Evolutionary conservation across 495 filamentous ascomycete species (phyloP).

Genomic region (Barbatosphaeria neglecta): DNA sequence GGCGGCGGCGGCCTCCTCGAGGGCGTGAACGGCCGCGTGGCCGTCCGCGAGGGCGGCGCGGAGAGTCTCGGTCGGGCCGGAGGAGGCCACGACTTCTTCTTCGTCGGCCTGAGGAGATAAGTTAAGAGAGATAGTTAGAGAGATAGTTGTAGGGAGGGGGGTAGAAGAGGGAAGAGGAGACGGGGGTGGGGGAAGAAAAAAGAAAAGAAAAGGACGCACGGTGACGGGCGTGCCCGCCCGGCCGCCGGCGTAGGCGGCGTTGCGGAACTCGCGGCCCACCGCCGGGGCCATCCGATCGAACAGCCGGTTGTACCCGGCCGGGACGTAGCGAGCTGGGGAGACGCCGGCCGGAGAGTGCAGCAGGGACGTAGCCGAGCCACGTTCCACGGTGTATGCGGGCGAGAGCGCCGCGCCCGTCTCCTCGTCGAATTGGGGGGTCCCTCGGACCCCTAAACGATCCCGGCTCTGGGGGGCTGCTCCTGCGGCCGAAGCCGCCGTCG

Average conservation of each 20-base stretch:
- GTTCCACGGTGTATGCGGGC: slow-evolving; percentile 9
- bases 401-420: slow-evolving; percentile 10
- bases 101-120: not conserved
- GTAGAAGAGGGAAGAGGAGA: too few species aligned
- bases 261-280: slow-evolving; percentile 2
- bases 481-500: not conserved
- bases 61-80: too few species aligned
- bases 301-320: slow-evolving; percentile 1
- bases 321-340: not conserved
- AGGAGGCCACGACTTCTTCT: too few species aligned
- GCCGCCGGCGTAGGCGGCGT: slow-evolving; percentile 1
- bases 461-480: not conserved
- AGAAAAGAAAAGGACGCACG: too few species aligned
- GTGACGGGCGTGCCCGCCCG: not conserved
- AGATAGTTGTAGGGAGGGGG: too few species aligned
- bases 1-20: not conserved
- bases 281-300: slow-evolving; percentile 14
- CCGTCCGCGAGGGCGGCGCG: not conserved
- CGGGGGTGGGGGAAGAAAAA: too few species aligned
- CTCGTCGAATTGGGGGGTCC: slow-evolving; percentile 5
- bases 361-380: not conserved
- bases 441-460: not conserved
- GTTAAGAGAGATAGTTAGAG: too few species aligned
- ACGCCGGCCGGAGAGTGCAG: slow-evolving; percentile 5
- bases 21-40: not conserved